phyloP scores from a whole-genome alignment of 176 grass and related monocot genomes.

The Triticum timopheevii region DNA sequence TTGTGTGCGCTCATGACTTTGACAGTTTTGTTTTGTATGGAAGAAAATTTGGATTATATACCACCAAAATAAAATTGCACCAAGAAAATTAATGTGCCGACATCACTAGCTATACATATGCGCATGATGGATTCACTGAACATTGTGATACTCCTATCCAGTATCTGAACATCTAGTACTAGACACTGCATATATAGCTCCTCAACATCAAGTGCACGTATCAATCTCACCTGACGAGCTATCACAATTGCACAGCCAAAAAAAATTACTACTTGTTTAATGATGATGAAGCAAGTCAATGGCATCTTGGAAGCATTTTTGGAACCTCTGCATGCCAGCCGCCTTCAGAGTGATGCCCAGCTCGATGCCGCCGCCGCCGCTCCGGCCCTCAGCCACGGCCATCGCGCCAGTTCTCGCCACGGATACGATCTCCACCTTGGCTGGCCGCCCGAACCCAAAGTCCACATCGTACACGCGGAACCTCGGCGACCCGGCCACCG shows the following conservation, averaged over 20 bases:
- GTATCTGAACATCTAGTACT: too few species aligned
- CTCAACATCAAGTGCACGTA: too few species aligned
- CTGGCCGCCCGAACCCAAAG: constrained; percentile 51
- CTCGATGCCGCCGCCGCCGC: constrained; percentile 39
- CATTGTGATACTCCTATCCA: too few species aligned
- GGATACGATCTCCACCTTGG: constrained; percentile 54
- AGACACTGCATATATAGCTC: too few species aligned
- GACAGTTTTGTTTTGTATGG: too few species aligned
- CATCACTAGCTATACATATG: too few species aligned
- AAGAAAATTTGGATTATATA: too few species aligned
- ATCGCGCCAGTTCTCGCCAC: constrained; percentile 33
- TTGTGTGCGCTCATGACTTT: too few species aligned
- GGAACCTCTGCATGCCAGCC: constrained; percentile 37
- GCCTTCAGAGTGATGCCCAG: constrained; percentile 45
- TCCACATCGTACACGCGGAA: constrained; percentile 56
- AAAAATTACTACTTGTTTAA: neutral
- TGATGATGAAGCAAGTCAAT: neutral
- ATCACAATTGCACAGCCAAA: neutral
- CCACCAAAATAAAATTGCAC: too few species aligned
- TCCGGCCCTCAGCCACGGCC: constrained; percentile 36
- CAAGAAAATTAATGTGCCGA: too few species aligned
- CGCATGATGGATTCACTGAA: too few species aligned
- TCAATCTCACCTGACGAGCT: too few species aligned
- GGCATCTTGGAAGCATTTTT: constrained; percentile 30
- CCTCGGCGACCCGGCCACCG: constrained; percentile 42